These are phyloP conservation scores for Phytophthora tubulina DNA, from an alignment of 352 stramenopile species.

Conservation along the genomic window DNA sequence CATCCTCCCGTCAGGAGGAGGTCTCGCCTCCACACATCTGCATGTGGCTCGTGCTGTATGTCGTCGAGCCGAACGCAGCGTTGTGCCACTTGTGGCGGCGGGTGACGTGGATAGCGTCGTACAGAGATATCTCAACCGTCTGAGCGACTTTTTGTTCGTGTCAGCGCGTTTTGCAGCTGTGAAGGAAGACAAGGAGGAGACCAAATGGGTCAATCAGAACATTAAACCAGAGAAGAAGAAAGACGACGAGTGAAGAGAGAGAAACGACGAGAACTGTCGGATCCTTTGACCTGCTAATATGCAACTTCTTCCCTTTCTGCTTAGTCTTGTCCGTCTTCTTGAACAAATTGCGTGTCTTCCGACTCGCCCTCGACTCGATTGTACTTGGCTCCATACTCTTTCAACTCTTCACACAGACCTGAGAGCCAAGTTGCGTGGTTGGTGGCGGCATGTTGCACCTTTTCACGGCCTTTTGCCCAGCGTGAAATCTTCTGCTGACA, in stretches of 20 bases:
- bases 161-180: constrained; percentile 70
- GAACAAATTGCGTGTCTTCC: constrained; percentile 10
- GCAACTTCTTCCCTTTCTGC: no score
- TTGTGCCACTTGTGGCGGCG: constrained; percentile 77
- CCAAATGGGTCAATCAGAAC: constrained; percentile 85
- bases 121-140: constrained; percentile 84
- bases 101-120: constrained; percentile 84
- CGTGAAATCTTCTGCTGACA: constrained; percentile 73
- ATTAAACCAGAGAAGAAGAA: constrained; percentile 50
- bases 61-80: constrained; percentile 85
- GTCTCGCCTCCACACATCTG: constrained; percentile 83
- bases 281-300: no score
- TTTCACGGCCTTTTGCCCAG: constrained; percentile 67
- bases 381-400: constrained; percentile 69
- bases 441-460: constrained; percentile 68
- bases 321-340: constrained; percentile 9
- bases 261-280: neutral
- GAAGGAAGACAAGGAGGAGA: constrained; percentile 77
- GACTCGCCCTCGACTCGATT: constrained; percentile 23
- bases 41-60: constrained; percentile 89
- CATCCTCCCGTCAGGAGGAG: constrained; percentile 84
- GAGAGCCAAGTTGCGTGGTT: constrained; percentile 70
- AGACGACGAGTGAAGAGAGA: constrained; percentile 5
- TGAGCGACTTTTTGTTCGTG: constrained; percentile 92
- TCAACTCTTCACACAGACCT: constrained; percentile 68